A percentile compares a stretch with the other conserved stretches of the same genome.
Conservation (phyloP, 805 yeast species). For the Kregervanrija pseudodelftensis region DNA sequence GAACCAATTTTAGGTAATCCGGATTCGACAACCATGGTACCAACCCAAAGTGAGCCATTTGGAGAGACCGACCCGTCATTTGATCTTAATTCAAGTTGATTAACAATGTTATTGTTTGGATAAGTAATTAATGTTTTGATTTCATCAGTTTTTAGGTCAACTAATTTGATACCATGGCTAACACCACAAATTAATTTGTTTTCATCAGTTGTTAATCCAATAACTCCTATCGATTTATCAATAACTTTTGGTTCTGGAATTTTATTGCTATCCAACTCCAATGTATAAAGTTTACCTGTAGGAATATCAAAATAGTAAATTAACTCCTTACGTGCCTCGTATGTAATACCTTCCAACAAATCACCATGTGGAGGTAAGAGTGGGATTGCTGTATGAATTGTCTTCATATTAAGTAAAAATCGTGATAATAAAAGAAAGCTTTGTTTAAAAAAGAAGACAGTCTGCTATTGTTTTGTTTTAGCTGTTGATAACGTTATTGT, state of each 20-base stretch:
- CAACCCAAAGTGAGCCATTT: conserved; percentile 71
- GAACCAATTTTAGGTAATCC: conserved; percentile 40
- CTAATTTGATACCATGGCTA: conserved; percentile 55
- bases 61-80: conserved; percentile 83
- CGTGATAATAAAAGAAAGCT: too few species aligned
- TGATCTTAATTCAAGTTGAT: conserved; percentile 41
- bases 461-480: too few species aligned
- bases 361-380: conserved; percentile 31
- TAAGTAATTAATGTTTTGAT: conserved; percentile 34
- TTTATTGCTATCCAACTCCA: conserved; percentile 10
- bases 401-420: too few species aligned
- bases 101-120: conserved; percentile 29
- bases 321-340: conserved; percentile 47
- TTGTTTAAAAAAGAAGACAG: too few species aligned
- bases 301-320: conserved; percentile 43
- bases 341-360: conserved; percentile 62
- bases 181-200: conserved; percentile 54
- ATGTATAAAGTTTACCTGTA: conserved; percentile 32
- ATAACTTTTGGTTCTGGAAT: conserved; percentile 28
- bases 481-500: too few species aligned
- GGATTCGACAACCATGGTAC: conserved; percentile 52
- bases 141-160: conserved; percentile 34
- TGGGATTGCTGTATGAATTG: conserved; percentile 10
- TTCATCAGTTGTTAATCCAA: conserved; percentile 56
- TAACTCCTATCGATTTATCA: conserved; percentile 55